Evolutionary conservation across 345 rosid species (phyloP).

Genomic region (Citrus sinensis): DNA sequence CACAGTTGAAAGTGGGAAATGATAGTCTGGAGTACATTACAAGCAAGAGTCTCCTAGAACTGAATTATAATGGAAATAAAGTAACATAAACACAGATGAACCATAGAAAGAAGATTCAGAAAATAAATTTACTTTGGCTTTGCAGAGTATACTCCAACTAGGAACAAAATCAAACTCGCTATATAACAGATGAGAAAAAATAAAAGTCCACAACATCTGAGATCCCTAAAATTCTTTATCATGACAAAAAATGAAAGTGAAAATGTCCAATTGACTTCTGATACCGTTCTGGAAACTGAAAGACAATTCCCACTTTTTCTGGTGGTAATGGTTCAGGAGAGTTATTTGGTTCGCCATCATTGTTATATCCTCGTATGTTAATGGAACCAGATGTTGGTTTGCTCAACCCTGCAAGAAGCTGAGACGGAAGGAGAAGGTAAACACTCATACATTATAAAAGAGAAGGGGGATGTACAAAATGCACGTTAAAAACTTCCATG

Average conservation of each 20-base stretch:
- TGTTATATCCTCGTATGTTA: conserved; percentile 56
- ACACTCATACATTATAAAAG: conserved; percentile 6
- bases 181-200: not conserved
- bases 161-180: not conserved
- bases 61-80: not conserved
- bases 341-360: conserved; percentile 47
- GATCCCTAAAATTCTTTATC: not conserved
- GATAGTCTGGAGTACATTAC: not conserved
- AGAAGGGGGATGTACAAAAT: not conserved
- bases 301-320: conserved; percentile 85
- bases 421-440: conserved; percentile 12
- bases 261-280: not conserved
- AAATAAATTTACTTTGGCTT: not conserved
- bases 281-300: conserved; percentile 96
- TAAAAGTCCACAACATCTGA: not conserved
- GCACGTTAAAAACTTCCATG: not conserved
- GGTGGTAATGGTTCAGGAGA: conserved; percentile 46
- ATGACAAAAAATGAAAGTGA: not conserved
- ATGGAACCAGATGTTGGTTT: conserved; percentile 90
- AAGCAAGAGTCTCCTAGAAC: not conserved
- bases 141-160: not conserved
- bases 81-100: not conserved
- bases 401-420: conserved; percentile 91
- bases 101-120: not conserved
- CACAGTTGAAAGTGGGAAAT: not conserved